Evolutionary conservation across 306 rosid species (phyloP).

Genomic region (Luffa acutangula): DNA sequence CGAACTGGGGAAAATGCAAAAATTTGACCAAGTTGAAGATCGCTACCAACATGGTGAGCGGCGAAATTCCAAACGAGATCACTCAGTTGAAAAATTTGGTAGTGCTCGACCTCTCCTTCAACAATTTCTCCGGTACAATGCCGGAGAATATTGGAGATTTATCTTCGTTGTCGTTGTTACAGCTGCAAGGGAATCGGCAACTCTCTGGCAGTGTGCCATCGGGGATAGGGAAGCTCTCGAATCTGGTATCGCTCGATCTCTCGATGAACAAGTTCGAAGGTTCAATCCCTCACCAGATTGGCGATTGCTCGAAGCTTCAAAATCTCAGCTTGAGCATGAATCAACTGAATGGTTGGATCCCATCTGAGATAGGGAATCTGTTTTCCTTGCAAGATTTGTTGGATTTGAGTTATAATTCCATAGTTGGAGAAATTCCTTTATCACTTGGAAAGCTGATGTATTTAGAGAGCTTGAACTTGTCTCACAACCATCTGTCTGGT

Average conservation of each 20-base stretch:
- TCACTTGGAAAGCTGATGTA: conserved; percentile 19
- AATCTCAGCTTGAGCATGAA: conserved; percentile 29
- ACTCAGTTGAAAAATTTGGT: conserved; percentile 17
- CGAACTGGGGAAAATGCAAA: conserved; percentile 35
- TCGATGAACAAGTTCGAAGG: conserved; percentile 35
- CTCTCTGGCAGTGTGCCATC: conserved; percentile 28
- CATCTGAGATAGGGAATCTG: conserved; percentile 31
- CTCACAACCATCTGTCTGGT: conserved; percentile 37
- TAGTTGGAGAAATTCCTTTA: conserved; percentile 32
- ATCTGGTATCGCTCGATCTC: conserved; percentile 26
- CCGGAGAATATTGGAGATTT: conserved; percentile 28
- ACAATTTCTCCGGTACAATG: conserved; percentile 34
- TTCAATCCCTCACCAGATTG: conserved; percentile 27
- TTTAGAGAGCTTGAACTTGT: conserved; percentile 38
- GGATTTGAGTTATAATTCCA: conserved; percentile 40
- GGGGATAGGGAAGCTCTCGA: conserved; percentile 29
- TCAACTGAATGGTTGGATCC: conserved; percentile 31
- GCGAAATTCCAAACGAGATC: conserved; percentile 36
- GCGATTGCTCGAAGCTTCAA: conserved; percentile 23
- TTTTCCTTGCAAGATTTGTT: conserved; percentile 21
- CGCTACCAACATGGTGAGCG: conserved; percentile 27
- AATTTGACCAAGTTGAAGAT: conserved; percentile 21
- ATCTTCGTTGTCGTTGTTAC: conserved; percentile 11
- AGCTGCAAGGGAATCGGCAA: conserved; percentile 18
- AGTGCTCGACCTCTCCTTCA: conserved; percentile 30